Percentiles rank a stretch among this genome's conserved stretches.
These are phyloP conservation scores for Pilatotrama ljubarskyi DNA, from an alignment of 768 basidiomycete species.

Conservation along the genomic window DNA sequence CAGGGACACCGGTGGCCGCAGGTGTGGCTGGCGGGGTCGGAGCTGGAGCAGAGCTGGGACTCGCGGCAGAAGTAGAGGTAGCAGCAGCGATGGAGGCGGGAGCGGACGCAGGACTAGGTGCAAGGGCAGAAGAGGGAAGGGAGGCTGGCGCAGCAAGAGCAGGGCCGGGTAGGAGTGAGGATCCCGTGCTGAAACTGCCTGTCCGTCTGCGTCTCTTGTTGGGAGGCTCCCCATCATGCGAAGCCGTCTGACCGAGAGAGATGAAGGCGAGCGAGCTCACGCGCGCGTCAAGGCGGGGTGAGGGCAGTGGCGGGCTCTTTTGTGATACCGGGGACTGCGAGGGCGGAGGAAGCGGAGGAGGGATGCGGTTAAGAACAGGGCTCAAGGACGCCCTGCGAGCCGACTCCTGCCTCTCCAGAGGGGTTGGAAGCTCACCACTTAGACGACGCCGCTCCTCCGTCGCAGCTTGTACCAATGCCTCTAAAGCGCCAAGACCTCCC, in stretches of 20 bases:
- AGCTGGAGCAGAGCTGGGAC: not conserved
- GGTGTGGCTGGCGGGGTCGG: no score
- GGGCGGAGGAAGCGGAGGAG: slow-evolving; percentile 2
- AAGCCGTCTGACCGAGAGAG: not conserved
- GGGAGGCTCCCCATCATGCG: slow-evolving; percentile 22
- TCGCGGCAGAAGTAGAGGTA: not conserved
- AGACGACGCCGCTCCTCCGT: slow-evolving; percentile 64
- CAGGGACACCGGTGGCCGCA: no score
- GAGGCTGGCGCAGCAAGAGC: not conserved
- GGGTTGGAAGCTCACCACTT: slow-evolving; percentile 29
- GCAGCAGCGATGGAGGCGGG: not conserved
- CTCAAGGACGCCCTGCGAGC: slow-evolving; percentile 18
- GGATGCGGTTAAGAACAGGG: slow-evolving; percentile 17
- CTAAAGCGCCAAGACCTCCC: slow-evolving; percentile 43
- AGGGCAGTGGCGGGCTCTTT: slow-evolving; percentile 11
- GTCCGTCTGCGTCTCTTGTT: slow-evolving; percentile 26
- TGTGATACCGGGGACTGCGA: slow-evolving; percentile 13
- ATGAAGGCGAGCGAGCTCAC: slow-evolving; percentile 15
- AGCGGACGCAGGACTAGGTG: not conserved
- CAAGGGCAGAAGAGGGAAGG: not conserved
- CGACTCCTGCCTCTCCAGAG: slow-evolving; percentile 2
- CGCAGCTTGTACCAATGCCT: slow-evolving; percentile 72
- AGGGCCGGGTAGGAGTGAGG: not conserved
- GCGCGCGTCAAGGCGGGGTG: slow-evolving; percentile 15
- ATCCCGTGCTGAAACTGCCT: not conserved